Evolutionary conservation across 2,329 filamentous ascomycete species (phyloP).

Genomic region (Botrytis paeoniae): DNA sequence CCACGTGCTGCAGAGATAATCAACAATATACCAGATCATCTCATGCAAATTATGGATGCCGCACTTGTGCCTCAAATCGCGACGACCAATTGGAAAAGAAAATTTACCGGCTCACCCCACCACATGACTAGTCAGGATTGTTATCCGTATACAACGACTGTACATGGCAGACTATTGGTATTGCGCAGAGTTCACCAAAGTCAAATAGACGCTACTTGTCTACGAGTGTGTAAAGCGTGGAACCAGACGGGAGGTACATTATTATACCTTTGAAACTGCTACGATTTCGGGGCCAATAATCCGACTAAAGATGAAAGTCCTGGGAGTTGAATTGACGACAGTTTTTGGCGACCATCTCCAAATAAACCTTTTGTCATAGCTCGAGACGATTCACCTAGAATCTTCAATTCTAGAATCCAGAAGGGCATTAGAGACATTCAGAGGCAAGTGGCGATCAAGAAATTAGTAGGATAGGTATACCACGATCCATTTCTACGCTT

Average conservation of each 20-base stretch:
- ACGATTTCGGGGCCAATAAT: background rate
- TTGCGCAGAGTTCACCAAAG: background rate
- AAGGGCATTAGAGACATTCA: background rate
- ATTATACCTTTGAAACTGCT: background rate
- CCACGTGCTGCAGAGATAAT: background rate
- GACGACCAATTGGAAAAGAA: background rate
- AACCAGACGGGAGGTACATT: background rate
- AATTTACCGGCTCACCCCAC: background rate
- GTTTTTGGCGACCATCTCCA: background rate
- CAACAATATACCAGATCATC: background rate
- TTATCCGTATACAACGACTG: background rate
- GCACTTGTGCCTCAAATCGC: background rate
- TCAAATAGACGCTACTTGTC: background rate
- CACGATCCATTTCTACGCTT: conserved; percentile 25
- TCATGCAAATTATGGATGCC: background rate
- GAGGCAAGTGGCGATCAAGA: background rate
- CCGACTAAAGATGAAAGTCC: background rate
- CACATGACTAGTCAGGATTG: background rate
- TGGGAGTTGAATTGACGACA: background rate
- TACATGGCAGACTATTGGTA: background rate
- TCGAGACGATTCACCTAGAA: background rate
- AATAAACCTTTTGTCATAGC: background rate
- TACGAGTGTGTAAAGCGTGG: background rate
- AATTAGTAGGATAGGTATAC: conserved; percentile 20
- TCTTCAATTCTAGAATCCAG: background rate